Base-by-base conservation (phyloP, 1,139 yeast species). In the Chernovozyma aurita region DNA sequence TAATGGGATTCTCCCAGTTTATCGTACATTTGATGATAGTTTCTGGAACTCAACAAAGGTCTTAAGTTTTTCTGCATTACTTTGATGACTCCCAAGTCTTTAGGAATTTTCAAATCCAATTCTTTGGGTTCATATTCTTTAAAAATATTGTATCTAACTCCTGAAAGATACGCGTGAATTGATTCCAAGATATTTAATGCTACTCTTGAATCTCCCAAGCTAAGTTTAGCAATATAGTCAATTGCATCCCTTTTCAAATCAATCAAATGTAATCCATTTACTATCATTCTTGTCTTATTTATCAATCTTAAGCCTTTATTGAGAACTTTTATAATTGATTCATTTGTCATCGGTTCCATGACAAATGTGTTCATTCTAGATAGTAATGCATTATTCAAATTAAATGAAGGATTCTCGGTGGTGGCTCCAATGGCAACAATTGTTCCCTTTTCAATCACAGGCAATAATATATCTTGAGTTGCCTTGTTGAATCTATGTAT, bases 401-500 rank as follows among this genome's bases (percentile, higher is more conserved):
- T 87, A 57, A 92, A 94, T 21, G 95, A 85, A 1, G 98, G 98
- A 53, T 94, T 94, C 55, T 92, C 98, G 1, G 98, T 92, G 0
- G 98, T 94, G 7, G 98, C 97, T 1, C 98, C 98, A 37, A 92
- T 80, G 3, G 84, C 70, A 0, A 81, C 75, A 5, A 81, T 70
- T 5, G 70, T 64, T 0, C 90, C 88, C 41, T 74, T 69, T 52
- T 85, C 95, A 21, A 84, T 78, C 38, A 78, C 81, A 0, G 87
- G 87, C 9, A 85, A 62, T 39, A 94, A 76, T 21, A 85, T 63
- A 57, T 94, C 98, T 53, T 94, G 98, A 43, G 88, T 97, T 0
- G 85, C 76, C 47, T 87, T 85, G 54, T 85, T 88, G 57, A 86
- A 88, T 35, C 98, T 64, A 53, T 92, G 98, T 18, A 92, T 86